Base-by-base conservation (phyloP, 2,329 filamentous ascomycete genomes). In the Xylogone sp. region DNA sequence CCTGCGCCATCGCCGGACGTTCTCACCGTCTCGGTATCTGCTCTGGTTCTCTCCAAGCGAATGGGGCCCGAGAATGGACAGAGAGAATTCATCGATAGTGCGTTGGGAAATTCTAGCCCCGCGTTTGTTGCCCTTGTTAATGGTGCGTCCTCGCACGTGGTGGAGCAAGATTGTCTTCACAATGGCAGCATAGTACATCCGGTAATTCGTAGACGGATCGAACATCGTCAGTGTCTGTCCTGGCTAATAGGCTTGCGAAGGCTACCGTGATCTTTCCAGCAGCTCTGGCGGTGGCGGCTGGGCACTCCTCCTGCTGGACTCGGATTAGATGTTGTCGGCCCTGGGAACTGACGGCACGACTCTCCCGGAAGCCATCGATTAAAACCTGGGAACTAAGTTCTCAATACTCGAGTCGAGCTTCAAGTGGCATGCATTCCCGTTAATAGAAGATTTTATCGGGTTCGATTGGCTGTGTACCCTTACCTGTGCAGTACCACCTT, bases 151-250 rank as follows among this genome's bases (percentile, higher is more conserved):
- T 63, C 63, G 18, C 64, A 67, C 54, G 64, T 66, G 2, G 65
- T 67, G 6, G 65, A 67, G 48, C 64, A 66, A 44, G 65, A 67
- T 57, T 64, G 66, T 54, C 58, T 67, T 43, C 65, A 67, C 46
- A 67, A 65, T 52, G 52, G 63, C 21, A 66, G 64, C 52, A 66
- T 67, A 34, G 64, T 63, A 61, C 65, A 67, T 54, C 65, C 65
- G 18, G 64, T 66, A 48, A 45, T 62, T 55, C 44, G 19, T 19
- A 7, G 20, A 29, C 9, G 8, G 13, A 13, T 31, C n/a, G n/a
- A n/a, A n/a, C n/a, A 31, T 13, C 8, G 27, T 22, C 22, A 8
- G 45, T 18, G 10, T 27, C 20, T 19, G 18, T 6, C 20, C 46
- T 60, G 12, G 59, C 19, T 43, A n/a, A 34, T 42, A 4, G n/a